phyloP scores from a whole-genome alignment of 768 basidiomycete species.

The Zangia roseola region DNA sequence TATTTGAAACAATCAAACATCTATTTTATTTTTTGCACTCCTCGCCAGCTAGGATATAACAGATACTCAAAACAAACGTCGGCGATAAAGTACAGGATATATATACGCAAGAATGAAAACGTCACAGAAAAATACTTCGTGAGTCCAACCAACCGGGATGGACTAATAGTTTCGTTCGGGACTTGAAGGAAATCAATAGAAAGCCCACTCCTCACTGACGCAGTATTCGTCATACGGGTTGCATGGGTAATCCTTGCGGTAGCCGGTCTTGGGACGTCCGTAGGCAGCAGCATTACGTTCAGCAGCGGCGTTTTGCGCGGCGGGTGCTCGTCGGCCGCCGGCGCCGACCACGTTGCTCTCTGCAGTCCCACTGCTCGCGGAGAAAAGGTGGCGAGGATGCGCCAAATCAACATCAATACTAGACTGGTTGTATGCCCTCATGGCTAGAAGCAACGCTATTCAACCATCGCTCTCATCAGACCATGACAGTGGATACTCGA shows the following conservation, averaged over 20 bases:
- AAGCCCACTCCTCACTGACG: conserved; percentile 69
- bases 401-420: conserved; percentile 28
- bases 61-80: conserved; percentile 4
- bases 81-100: conserved; percentile 22
- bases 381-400: conserved; percentile 32
- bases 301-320: conserved; percentile 19
- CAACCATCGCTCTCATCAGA: conserved; percentile 3
- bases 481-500: neutral
- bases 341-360: conserved; percentile 35
- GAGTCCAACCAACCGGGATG: neutral
- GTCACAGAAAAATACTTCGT: conserved; percentile 8
- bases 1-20: neutral
- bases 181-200: conserved; percentile 31
- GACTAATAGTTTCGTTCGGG: conserved; percentile 2
- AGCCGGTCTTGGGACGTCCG: conserved; percentile 31
- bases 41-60: conserved; percentile 15
- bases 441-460: conserved; percentile 43
- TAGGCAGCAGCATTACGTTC: conserved; percentile 32
- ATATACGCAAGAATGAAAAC: conserved; percentile 17
- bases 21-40: conserved; percentile 13
- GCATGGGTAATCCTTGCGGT: conserved; percentile 51
- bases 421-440: conserved; percentile 37
- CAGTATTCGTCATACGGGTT: conserved; percentile 61
- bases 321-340: conserved; percentile 27
- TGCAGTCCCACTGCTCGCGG: conserved; percentile 33